These are phyloP conservation scores for Sanghuangporus weigelae DNA, from an alignment of 1,284 basidiomycete species.

Conservation along the genomic window DNA sequence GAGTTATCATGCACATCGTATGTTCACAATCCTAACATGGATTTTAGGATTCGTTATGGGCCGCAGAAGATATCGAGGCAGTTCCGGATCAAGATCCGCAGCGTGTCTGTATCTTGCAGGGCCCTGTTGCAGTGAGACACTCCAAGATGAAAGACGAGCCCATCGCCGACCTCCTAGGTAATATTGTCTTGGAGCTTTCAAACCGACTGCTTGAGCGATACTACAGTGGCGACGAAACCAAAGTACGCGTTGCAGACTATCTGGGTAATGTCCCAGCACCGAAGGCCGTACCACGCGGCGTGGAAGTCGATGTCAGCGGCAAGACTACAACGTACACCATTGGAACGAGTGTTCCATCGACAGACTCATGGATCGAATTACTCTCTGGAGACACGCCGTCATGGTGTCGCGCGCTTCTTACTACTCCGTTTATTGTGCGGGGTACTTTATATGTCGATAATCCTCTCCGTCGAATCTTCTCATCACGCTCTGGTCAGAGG, in stretches of 20 bases:
- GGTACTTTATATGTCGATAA: constrained; percentile 84
- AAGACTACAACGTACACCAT: constrained; percentile 55
- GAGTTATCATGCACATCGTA: constrained; percentile 20
- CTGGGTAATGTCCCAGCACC: constrained; percentile 53
- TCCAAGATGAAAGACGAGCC: constrained; percentile 89
- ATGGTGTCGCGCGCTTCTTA: constrained; percentile 87
- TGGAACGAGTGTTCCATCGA: constrained; percentile 50
- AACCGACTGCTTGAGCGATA: constrained; percentile 76
- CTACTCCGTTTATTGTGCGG: constrained; percentile 80
- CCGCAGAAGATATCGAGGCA: constrained; percentile 96
- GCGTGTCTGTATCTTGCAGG: constrained; percentile 96
- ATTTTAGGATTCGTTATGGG: constrained; percentile 91
- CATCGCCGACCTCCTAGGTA: constrained; percentile 86
- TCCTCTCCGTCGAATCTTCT: constrained; percentile 83
- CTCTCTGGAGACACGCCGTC: constrained; percentile 77
- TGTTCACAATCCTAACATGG: background rate
- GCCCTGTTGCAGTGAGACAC: constrained; percentile 91
- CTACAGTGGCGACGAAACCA: constrained; percentile 76
- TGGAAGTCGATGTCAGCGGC: constrained; percentile 43
- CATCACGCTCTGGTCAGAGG: constrained; percentile 77
- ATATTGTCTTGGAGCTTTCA: constrained; percentile 77
- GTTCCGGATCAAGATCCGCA: constrained; percentile 98
- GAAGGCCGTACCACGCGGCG: constrained; percentile 34
- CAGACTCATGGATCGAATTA: constrained; percentile 76
- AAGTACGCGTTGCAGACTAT: constrained; percentile 85